Conservation (phyloP, 306 rosid species). For the Vachellia collinsii region DNA sequence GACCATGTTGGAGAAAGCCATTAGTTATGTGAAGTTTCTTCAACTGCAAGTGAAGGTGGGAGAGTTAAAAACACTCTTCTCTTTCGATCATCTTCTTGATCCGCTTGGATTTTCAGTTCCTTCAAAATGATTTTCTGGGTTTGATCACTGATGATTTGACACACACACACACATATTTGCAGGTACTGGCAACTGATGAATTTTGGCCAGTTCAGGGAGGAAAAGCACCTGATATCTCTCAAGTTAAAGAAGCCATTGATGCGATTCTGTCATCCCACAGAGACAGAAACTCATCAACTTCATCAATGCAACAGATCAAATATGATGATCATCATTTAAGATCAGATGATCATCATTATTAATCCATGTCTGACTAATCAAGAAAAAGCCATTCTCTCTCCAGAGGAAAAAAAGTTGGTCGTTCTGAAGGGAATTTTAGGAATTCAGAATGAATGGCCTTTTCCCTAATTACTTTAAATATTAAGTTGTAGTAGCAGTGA, state of each 20-base stretch:
- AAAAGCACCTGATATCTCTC: constrained; percentile 84
- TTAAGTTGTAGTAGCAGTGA: constrained; percentile 29
- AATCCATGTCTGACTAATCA: constrained; percentile 27
- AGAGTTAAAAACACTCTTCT: neutral
- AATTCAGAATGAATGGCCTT: constrained; percentile 28
- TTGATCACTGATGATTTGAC: neutral
- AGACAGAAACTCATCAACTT: constrained; percentile 58
- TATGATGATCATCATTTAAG: neutral
- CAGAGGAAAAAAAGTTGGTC: constrained; percentile 22
- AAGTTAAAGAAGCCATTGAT: constrained; percentile 93
- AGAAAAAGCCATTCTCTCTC: constrained; percentile 23
- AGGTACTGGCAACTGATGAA: constrained; percentile 93
- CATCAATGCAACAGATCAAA: constrained; percentile 22
- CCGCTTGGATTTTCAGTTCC: neutral
- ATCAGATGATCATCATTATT: neutral
- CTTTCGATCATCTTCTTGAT: neutral
- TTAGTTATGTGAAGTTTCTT: constrained; percentile 90
- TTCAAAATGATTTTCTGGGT: constrained; percentile 6
- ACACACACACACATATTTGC: neutral
- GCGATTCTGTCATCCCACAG: constrained; percentile 71
- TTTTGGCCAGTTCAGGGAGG: constrained; percentile 91
- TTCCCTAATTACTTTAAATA: constrained; percentile 18
- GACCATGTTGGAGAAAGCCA: constrained; percentile 93
- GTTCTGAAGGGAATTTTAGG: constrained; percentile 38
- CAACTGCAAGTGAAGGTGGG: constrained; percentile 92